A percentile compares a stretch with the other conserved stretches of the same genome.
These are phyloP conservation scores for Penicillium subrubescens DNA, from an alignment of 495 filamentous ascomycete species.

Conservation along the genomic window DNA sequence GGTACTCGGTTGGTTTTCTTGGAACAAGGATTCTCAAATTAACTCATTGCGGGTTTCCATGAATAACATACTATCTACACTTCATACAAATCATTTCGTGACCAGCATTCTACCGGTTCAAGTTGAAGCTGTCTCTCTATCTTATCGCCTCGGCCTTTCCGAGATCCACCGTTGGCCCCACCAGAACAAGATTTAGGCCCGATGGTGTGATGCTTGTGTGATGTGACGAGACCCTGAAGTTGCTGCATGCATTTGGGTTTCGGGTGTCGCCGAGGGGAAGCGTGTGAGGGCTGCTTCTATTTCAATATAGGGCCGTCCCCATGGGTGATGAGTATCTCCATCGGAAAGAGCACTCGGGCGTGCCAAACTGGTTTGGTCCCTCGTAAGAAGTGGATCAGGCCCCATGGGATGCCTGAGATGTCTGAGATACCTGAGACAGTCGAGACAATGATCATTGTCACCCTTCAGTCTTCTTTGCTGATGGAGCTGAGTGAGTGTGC, in stretches of 20 bases:
- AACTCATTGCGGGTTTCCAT: background rate
- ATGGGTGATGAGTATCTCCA: background rate
- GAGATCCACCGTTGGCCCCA: conserved; percentile 16
- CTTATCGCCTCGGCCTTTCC: conserved; percentile 3
- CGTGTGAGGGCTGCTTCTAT: background rate
- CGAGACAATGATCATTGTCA: background rate
- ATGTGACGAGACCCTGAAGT: background rate
- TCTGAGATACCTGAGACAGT: background rate
- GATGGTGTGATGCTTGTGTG: conserved; percentile 1
- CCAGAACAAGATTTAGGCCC: background rate
- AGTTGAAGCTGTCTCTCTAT: conserved; percentile 3
- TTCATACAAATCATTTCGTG: background rate
- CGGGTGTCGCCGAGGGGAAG: background rate
- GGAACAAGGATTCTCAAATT: background rate
- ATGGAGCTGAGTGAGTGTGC: conserved; percentile 51
- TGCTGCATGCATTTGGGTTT: background rate
- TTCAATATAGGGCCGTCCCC: background rate
- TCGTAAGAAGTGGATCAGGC: background rate
- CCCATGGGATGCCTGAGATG: background rate
- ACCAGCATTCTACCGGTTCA: background rate
- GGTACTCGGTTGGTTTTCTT: background rate
- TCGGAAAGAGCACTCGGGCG: background rate
- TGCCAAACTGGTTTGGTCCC: background rate
- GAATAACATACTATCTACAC: background rate
- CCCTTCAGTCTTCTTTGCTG: conserved; percentile 42